Conservation (phyloP, 108 stramenopile species). For the Nannochloropsis gaditana region DNA sequence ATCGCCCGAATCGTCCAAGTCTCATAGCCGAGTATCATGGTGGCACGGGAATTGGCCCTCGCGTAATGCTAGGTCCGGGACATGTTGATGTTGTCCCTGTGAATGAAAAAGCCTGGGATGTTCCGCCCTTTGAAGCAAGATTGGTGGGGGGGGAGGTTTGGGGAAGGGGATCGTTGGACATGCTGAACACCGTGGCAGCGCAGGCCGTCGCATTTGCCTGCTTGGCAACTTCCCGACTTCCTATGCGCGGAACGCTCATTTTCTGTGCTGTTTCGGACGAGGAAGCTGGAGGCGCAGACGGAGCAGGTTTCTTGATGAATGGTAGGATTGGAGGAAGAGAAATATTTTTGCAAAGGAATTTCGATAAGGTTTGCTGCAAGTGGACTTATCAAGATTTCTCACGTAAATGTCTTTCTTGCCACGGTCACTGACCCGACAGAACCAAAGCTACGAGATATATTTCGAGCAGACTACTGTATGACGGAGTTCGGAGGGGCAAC, state of each 20-base stretch:
- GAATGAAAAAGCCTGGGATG: slow-evolving; percentile 19
- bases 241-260: slow-evolving; percentile 35
- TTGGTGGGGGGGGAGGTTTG: slow-evolving; percentile 28
- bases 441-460: slow-evolving; percentile 25
- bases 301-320: slow-evolving; percentile 18
- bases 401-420: neutral
- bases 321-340: neutral
- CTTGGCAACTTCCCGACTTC: slow-evolving; percentile 23
- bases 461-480: slow-evolving; percentile 32
- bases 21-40: slow-evolving; percentile 15
- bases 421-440: slow-evolving; percentile 22
- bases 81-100: slow-evolving; percentile 48
- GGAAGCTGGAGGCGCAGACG: slow-evolving; percentile 32
- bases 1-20: slow-evolving; percentile 35
- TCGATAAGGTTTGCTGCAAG: neutral
- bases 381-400: neutral
- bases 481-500: slow-evolving; percentile 36
- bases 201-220: slow-evolving; percentile 32
- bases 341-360: neutral
- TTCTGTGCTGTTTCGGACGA: slow-evolving; percentile 43
- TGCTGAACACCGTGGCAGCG: slow-evolving; percentile 39
- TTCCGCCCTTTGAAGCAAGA: neutral
- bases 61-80: slow-evolving; percentile 43
- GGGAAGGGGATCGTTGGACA: slow-evolving; percentile 40
- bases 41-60: slow-evolving; percentile 12